phyloP scores from a whole-genome alignment of 768 basidiomycete genomes.

The Stropharia rugosoannulata region DNA sequence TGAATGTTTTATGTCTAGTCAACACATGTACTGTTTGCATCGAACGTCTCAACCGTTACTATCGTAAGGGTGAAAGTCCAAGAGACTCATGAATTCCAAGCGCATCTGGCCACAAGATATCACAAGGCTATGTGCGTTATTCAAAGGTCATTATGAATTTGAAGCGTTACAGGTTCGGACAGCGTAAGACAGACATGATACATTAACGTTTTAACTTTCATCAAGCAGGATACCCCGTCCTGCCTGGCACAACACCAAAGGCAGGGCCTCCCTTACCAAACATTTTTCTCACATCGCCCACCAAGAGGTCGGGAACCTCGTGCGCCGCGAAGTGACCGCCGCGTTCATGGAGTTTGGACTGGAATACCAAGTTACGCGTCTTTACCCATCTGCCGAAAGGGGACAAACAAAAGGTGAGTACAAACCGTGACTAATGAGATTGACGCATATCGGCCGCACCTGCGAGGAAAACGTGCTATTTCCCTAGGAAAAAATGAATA shows the following conservation, averaged over 20 bases:
- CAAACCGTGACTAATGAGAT: not conserved
- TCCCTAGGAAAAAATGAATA: conserved; percentile 55
- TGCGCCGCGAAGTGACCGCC: conserved; percentile 63
- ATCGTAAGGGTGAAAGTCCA: too few species aligned
- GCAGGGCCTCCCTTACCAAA: conserved; percentile 52
- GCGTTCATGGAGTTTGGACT: conserved; percentile 37
- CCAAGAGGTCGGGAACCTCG: conserved; percentile 48
- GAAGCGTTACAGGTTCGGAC: too few species aligned
- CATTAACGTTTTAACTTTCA: too few species aligned
- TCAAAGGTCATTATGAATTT: too few species aligned
- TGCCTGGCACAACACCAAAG: conserved; percentile 44
- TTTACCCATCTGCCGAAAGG: conserved; percentile 40
- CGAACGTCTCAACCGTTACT: too few species aligned
- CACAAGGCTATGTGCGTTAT: too few species aligned
- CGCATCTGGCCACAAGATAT: too few species aligned
- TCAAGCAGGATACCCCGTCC: conserved; percentile 33
- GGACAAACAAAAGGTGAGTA: not conserved
- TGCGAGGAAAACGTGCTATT: conserved; percentile 26
- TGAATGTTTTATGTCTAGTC: too few species aligned
- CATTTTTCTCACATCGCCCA: conserved; percentile 52
- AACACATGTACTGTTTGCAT: too few species aligned
- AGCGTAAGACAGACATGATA: too few species aligned
- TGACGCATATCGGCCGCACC: conserved; percentile 19
- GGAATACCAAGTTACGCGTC: conserved; percentile 40
- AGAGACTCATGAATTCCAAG: too few species aligned